These are phyloP conservation scores for Raddia guianensis DNA, from an alignment of 176 grass and related monocot species.

Conservation along the genomic window DNA sequence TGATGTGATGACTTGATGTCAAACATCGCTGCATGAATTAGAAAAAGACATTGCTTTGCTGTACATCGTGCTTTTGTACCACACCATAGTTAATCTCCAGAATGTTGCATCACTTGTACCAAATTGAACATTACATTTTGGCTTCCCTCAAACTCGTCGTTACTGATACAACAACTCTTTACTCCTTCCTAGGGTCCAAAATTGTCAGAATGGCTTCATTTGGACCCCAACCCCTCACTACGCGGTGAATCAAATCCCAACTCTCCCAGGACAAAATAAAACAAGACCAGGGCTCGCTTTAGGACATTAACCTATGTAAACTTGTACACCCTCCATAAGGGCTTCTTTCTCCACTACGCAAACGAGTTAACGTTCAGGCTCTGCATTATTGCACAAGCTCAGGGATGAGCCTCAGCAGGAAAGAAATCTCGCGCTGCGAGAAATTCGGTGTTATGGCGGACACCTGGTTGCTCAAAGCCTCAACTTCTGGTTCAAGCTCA, in stretches of 20 bases:
- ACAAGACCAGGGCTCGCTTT: conserved; percentile 9
- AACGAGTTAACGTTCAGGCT: not conserved
- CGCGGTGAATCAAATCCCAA: not conserved
- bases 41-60: not conserved
- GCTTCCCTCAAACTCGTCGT: not conserved
- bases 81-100: not conserved
- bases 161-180: not conserved
- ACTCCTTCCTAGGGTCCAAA: not conserved
- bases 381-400: conserved; percentile 69
- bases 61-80: not conserved
- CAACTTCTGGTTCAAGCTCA: not conserved
- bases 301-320: not conserved
- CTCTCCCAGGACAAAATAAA: conserved; percentile 5
- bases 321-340: conserved; percentile 15
- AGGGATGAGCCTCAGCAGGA: conserved; percentile 87
- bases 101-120: not conserved
- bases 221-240: not conserved
- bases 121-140: not conserved
- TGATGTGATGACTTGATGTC: not conserved
- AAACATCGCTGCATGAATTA: not conserved
- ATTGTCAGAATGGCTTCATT: conserved; percentile 8
- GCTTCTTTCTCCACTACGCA: conserved; percentile 7
- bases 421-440: conserved; percentile 72
- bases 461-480: conserved; percentile 7
- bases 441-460: conserved; percentile 48